These are phyloP conservation scores for Pharus latifolius DNA, from an alignment of 176 grass and related monocot genomes.

Conservation along the genomic window DNA sequence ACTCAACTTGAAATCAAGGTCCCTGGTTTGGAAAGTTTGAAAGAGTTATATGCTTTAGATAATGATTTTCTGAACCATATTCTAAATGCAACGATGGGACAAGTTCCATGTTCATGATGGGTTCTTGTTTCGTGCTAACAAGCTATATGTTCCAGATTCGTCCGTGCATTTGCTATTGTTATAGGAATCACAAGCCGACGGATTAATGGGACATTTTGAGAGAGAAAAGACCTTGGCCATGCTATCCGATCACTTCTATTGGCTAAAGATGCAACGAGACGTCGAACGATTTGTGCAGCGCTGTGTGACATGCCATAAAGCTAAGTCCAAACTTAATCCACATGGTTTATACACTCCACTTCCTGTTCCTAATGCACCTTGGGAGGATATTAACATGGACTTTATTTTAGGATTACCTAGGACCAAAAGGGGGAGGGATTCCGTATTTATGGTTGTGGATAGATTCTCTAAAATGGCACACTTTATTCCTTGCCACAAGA, in stretches of 20 bases:
- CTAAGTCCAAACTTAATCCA: background rate
- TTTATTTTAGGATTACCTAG: background rate
- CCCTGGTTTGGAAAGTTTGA: background rate
- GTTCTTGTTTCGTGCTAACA: background rate
- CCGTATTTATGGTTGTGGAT: too few species aligned
- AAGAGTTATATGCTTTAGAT: background rate
- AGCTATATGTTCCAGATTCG: background rate
- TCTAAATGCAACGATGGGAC: too few species aligned
- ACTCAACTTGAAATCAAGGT: background rate
- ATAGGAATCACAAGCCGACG: background rate
- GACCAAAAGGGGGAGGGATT: too few species aligned
- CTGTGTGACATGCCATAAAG: background rate
- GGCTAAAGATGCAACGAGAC: background rate
- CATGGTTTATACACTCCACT: background rate
- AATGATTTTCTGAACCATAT: background rate
- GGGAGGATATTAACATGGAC: background rate
- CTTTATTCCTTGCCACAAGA: too few species aligned
- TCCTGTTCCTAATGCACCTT: background rate
- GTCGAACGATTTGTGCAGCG: background rate
- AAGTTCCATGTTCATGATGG: too few species aligned
- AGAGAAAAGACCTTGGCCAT: background rate
- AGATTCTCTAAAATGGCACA: too few species aligned
- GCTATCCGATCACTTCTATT: background rate
- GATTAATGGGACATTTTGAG: background rate
- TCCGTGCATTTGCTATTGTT: background rate